These are phyloP conservation scores for Fusarium palustre DNA, from an alignment of 2,329 filamentous ascomycete species.

Conservation along the genomic window DNA sequence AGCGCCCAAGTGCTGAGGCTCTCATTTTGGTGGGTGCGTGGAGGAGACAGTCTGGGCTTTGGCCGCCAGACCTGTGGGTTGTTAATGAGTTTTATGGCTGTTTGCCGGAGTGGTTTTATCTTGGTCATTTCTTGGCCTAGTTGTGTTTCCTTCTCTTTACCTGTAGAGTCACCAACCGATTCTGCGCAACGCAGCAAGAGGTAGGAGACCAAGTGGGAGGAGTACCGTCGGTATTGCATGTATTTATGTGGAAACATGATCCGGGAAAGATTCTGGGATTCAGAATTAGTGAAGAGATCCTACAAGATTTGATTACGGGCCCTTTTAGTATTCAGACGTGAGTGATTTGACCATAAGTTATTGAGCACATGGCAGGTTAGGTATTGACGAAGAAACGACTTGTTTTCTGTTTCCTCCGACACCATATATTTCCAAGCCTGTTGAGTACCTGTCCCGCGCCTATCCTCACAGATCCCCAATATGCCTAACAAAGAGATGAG, in stretches of 20 bases:
- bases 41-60: conserved; percentile 10
- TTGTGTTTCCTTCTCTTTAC: conserved; percentile 24
- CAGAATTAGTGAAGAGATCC: conserved; percentile 13
- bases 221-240: conserved; percentile 19
- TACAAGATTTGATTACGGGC: conserved; percentile 32
- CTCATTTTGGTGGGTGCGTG: conserved; percentile 22
- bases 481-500: conserved; percentile 36
- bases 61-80: conserved; percentile 17
- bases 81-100: conserved; percentile 34
- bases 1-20: conserved; percentile 32
- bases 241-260: conserved; percentile 27
- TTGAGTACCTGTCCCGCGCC: conserved; percentile 34
- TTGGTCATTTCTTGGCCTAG: conserved; percentile 23
- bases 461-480: conserved; percentile 31
- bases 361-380: not conserved
- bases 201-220: conserved; percentile 9
- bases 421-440: conserved; percentile 32
- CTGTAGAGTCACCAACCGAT: conserved; percentile 40
- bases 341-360: not conserved
- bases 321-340: conserved; percentile 1
- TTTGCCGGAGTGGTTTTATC: conserved; percentile 18
- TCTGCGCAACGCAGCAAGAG: conserved; percentile 17
- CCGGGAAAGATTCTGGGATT: conserved; percentile 20
- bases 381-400: conserved; percentile 29
- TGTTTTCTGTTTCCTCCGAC: conserved; percentile 17